These are phyloP conservation scores for Xylaria scruposa DNA, from an alignment of 495 filamentous ascomycete genomes.

Conservation along the genomic window DNA sequence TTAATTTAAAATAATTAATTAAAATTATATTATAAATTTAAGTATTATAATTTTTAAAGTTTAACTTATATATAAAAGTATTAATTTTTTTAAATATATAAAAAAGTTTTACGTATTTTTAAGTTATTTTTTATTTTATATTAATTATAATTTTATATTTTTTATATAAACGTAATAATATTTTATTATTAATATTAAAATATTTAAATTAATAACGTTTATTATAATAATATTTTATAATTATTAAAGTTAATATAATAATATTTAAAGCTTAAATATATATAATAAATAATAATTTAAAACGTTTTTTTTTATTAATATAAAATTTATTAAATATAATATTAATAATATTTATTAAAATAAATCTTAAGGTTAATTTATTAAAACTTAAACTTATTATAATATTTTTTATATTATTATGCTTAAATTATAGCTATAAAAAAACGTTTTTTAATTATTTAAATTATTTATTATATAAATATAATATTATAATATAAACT, in stretches of 20 bases:
- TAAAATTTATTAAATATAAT: background rate
- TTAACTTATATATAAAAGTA: background rate
- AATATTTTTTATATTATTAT: background rate
- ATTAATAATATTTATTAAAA: background rate
- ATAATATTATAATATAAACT: background rate
- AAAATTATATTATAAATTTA: background rate
- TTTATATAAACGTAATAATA: background rate
- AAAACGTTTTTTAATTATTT: background rate
- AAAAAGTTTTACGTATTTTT: background rate
- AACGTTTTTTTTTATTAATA: too few species aligned
- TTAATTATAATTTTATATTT: background rate
- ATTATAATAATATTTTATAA: background rate
- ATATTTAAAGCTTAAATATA: too few species aligned
- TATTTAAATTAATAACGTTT: background rate
- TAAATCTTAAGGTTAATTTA: background rate
- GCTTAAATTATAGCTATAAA: background rate
- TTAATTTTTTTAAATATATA: background rate
- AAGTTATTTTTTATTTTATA: background rate
- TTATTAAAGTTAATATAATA: too few species aligned
- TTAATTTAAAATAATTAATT: background rate
- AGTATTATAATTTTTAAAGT: background rate
- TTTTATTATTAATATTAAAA: background rate
- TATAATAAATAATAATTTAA: too few species aligned
- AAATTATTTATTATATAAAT: background rate
- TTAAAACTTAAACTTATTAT: background rate